Conservation (phyloP, 345 rosid species). For the Carallia brachiata region DNA sequence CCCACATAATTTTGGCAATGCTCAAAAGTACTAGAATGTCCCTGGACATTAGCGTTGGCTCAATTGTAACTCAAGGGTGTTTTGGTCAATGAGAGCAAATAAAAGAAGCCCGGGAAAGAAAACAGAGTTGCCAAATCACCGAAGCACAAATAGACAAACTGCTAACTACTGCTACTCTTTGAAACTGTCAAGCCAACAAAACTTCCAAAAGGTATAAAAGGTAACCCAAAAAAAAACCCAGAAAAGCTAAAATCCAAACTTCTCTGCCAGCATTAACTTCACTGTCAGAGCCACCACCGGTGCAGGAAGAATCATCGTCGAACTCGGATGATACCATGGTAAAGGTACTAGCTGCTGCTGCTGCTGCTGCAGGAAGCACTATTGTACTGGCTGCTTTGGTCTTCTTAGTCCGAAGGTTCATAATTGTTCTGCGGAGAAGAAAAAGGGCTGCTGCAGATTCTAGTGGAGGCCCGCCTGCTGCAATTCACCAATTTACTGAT, state of each 20-base stretch:
- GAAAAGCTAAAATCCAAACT: too few species aligned
- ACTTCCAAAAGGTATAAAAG: not conserved
- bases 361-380: constrained; percentile 56
- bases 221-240: not conserved
- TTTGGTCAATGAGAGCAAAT: not conserved
- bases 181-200: not conserved
- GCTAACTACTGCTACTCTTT: not conserved
- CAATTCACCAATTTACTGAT: constrained; percentile 33
- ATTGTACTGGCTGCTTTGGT: constrained; percentile 42
- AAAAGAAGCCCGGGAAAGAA: not conserved
- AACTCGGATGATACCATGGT: constrained; percentile 29
- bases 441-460: constrained; percentile 17
- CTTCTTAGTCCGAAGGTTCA: constrained; percentile 39
- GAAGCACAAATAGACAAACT: not conserved
- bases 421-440: constrained; percentile 35
- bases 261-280: not conserved
- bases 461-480: constrained; percentile 22
- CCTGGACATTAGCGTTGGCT: too few species aligned
- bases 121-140: not conserved
- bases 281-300: not conserved
- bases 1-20: too few species aligned
- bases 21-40: too few species aligned
- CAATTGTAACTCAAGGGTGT: not conserved
- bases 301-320: constrained; percentile 19
- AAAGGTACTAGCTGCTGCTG: constrained; percentile 50